phyloP scores from a whole-genome alignment of 2,329 filamentous ascomycete genomes.

The Trichoderma semiorbis region DNA sequence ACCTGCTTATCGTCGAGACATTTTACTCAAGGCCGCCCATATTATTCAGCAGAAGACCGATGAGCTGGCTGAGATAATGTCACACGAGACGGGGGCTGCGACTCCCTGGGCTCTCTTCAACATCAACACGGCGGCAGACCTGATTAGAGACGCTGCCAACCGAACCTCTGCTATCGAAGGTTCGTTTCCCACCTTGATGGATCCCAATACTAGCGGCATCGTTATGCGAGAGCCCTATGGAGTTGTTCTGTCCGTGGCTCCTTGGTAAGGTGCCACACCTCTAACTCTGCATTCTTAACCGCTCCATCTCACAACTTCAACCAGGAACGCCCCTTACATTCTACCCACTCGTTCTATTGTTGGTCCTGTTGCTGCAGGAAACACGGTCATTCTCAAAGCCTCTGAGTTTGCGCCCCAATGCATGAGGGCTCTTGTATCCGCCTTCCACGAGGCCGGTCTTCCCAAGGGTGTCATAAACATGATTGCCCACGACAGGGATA shows the following conservation, averaged over 20 bases:
- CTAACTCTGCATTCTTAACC: neutral
- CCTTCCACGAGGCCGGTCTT: slow-evolving; percentile 71
- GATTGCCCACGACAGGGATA: slow-evolving; percentile 61
- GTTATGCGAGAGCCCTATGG: slow-evolving; percentile 74
- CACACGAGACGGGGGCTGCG: slow-evolving; percentile 44
- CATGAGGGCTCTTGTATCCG: slow-evolving; percentile 58
- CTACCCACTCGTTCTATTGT: slow-evolving; percentile 53
- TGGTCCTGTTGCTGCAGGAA: slow-evolving; percentile 71
- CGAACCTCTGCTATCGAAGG: slow-evolving; percentile 39
- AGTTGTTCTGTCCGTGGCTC: slow-evolving; percentile 73
- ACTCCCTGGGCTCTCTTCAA: slow-evolving; percentile 42
- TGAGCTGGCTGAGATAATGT: slow-evolving; percentile 60
- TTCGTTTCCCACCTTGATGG: slow-evolving; percentile 33
- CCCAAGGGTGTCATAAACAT: slow-evolving; percentile 73
- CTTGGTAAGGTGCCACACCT: slow-evolving; percentile 58
- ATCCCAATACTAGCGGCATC: slow-evolving; percentile 48
- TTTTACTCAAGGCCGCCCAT: slow-evolving; percentile 67
- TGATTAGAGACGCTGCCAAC: slow-evolving; percentile 43
- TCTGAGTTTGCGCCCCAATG: slow-evolving; percentile 64
- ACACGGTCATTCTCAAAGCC: slow-evolving; percentile 71
- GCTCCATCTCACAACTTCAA: neutral
- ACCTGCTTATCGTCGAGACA: slow-evolving; percentile 59
- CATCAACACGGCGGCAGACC: slow-evolving; percentile 33
- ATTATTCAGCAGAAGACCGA: slow-evolving; percentile 57
- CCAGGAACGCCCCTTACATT: slow-evolving; percentile 56